Evolutionary conservation across 108 stramenopile species (phyloP), one percentile per base, ranked within the genome.

Genomic region (Parietichytrium sp.): DNA sequence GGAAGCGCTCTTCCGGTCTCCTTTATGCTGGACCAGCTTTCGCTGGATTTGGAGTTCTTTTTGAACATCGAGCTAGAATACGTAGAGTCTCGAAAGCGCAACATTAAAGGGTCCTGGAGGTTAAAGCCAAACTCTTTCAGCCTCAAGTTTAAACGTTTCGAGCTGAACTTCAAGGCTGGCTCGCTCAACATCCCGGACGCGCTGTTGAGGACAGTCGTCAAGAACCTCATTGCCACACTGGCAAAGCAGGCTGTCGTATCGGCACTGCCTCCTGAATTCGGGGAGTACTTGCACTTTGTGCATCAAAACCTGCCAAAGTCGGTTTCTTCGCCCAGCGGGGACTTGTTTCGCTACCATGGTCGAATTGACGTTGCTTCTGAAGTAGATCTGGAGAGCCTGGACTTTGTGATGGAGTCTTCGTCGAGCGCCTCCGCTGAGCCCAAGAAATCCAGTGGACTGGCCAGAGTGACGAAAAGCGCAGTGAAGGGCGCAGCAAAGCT

Each of bases 261-360:
- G 6, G 61, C 61, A 42, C 61, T 72, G 8, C 61, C 61, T 7
- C 61, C 61, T 42, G 61, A 72, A 42, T 72, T 72, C 61, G 61
- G 61, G 10, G 61, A 72, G 3, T 72, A 72, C 1, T 45, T 72
- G 61, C 61, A 72, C 42, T 72, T 72, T 45, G 45, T 72, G 61
- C 61, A 72, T 25, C 7, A 47, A 25, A 10, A 27, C 38, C 36
- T 42, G 42, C 61, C 52, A 53, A 53, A 7, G 27, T 27, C 52
- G 52, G 27, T 15, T 23, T 23, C 52, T 7, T n/a, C 29, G 42
- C 1, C 33, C 33, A 45, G 38, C 8, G 20, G 45, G 6, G 61
- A 72, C 42, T 42, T 45, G 61, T 38, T 72, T 2, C 61, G 61
- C 33, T 72, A 72, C 61, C 61, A 72, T 27, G 61, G 61, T 0